These are phyloP conservation scores for Rhynchosporium secalis DNA, from an alignment of 2,329 filamentous ascomycete genomes.

Conservation along the genomic window DNA sequence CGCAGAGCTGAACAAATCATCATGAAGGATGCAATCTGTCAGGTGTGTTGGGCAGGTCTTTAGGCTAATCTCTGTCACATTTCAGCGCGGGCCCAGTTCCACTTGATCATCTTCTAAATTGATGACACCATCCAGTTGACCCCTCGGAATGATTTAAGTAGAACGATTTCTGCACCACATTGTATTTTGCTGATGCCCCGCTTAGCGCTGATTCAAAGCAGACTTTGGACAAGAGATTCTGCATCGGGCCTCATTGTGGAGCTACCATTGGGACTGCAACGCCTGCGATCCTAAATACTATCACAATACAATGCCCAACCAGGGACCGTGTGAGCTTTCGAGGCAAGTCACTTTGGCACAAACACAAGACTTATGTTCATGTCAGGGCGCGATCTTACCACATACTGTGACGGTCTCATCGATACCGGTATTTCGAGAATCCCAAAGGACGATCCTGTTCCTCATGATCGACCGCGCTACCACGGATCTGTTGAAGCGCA, in stretches of 20 bases:
- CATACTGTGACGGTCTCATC: slow-evolving; percentile 43
- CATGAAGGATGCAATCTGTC: too few species aligned
- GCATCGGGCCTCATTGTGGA: slow-evolving; percentile 40
- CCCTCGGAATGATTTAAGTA: too few species aligned
- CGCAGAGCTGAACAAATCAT: too few species aligned
- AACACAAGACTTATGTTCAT: slow-evolving; percentile 16
- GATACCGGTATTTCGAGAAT: slow-evolving; percentile 43
- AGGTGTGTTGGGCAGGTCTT: too few species aligned
- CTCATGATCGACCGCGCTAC: slow-evolving; percentile 30
- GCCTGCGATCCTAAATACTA: slow-evolving; percentile 31
- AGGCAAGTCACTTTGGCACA: slow-evolving; percentile 21
- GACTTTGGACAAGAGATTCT: slow-evolving; percentile 31
- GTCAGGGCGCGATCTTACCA: slow-evolving; percentile 40
- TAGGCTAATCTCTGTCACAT: too few species aligned
- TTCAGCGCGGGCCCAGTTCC: too few species aligned
- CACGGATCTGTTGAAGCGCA: slow-evolving; percentile 42
- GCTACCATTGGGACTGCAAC: slow-evolving; percentile 37
- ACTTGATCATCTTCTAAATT: too few species aligned
- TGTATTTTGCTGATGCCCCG: slow-evolving; percentile 34
- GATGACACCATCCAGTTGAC: too few species aligned
- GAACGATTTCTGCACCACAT: too few species aligned
- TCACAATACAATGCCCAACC: slow-evolving; percentile 35
- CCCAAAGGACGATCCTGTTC: slow-evolving; percentile 26
- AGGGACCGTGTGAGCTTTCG: slow-evolving; percentile 43
- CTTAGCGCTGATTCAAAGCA: slow-evolving; percentile 18